Evolutionary conservation across 129 eudicot species (phyloP), one percentile per base, ranked within the genome.

Genomic region (Helianthus tuberosus): DNA sequence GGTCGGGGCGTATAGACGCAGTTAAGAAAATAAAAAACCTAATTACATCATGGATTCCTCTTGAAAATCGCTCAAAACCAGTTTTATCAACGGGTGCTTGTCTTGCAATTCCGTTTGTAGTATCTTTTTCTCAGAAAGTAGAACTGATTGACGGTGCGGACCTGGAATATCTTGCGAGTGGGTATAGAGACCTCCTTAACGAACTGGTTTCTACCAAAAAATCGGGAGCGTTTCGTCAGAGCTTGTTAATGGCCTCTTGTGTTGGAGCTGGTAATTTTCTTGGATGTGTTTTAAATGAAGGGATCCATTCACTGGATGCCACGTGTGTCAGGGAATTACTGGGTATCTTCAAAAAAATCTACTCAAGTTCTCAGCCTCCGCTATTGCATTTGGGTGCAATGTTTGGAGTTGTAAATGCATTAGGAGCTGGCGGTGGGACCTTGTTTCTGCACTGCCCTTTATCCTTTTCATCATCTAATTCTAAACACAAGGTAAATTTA

Each of bases 371-470:
- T 51, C 71, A 85, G 66, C 90, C 90, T 29, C 92, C 89, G 69
- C 83, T 91, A 72, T 15, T 89, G 27, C 96, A 88, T 79, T 84
- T 95, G 58, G 96, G 99, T 83, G 99, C 94, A 17, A 88, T 95
- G 94, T 87, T 95, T 82, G 99, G 97, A 64, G 83, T 95, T 78
- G 90, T 95, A n/a, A 95, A 91, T 73, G 86, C 88, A 43, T 76
- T 95, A 76, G 99, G 99, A 16, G 94, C 94, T 54, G 90, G 89
- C 54, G 91, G 89, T 59, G 99, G 97, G 70, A 61, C 73, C 41
- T 65, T 80, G 69, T 59, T 80, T 82, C 86, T 76, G 77, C 72
- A 68, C 35, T 57, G 29, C 69, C 81, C 92, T 46, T 39, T 68
- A 8, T 65, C 83, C 15, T 60, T 82, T 58, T 78, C 73, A 14